These are phyloP conservation scores for Penicillium sp. DNA, from an alignment of 2,329 filamentous ascomycete species.

Conservation along the genomic window DNA sequence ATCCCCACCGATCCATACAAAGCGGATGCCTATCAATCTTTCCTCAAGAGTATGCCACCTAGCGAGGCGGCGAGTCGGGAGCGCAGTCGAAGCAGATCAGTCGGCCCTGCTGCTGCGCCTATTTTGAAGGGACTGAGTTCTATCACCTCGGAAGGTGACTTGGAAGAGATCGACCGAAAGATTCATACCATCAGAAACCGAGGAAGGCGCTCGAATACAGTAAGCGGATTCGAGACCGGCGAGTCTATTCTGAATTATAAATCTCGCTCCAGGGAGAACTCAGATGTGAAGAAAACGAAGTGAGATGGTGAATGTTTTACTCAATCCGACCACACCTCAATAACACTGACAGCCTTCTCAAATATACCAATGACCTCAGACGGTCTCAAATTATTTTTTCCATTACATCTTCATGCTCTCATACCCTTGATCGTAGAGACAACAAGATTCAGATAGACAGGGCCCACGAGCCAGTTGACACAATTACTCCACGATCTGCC, in stretches of 20 bases:
- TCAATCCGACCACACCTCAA: too few relatives aligned
- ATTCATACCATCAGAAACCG: slow-evolving; percentile 76
- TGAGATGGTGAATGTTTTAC: slow-evolving; percentile 11
- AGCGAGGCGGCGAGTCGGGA: slow-evolving; percentile 61
- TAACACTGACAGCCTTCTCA: background rate
- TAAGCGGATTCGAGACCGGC: slow-evolving; percentile 22
- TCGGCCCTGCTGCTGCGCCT: slow-evolving; percentile 55
- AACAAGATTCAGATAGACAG: slow-evolving; percentile 3
- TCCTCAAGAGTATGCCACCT: slow-evolving; percentile 31
- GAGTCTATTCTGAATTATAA: slow-evolving; percentile 26
- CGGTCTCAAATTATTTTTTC: background rate
- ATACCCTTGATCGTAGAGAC: background rate
- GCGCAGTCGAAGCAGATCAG: slow-evolving; percentile 68
- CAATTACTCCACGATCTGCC: slow-evolving; percentile 3
- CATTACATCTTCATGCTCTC: slow-evolving; percentile 2
- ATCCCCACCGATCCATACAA: slow-evolving; percentile 60
- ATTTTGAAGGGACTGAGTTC: slow-evolving; percentile 70
- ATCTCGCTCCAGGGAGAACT: background rate
- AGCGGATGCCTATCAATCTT: slow-evolving; percentile 28
- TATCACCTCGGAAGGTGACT: slow-evolving; percentile 66
- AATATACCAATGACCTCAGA: slow-evolving; percentile 6
- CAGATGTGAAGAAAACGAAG: slow-evolving; percentile 20
- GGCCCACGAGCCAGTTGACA: slow-evolving; percentile 3
- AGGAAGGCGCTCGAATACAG: slow-evolving; percentile 43
- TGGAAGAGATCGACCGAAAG: slow-evolving; percentile 80